A percentile compares a stretch with the other conserved stretches of the same genome.
These are phyloP conservation scores for Picea sitchensis DNA, from an alignment of 75 land plant species.

Conservation along the genomic window DNA sequence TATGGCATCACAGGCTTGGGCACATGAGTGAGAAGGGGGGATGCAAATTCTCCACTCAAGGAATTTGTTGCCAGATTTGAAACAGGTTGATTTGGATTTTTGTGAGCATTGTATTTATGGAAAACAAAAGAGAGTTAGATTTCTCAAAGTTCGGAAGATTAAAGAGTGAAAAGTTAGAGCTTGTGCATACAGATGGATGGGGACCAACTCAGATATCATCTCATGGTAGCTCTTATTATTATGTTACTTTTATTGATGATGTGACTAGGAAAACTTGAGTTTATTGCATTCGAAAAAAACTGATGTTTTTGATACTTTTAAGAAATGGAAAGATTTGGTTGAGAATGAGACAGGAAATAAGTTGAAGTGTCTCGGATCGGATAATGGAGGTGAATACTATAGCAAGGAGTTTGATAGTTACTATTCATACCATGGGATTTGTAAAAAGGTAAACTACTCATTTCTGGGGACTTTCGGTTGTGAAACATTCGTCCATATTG, in stretches of 20 bases:
- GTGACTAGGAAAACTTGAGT: slow-evolving; percentile 9
- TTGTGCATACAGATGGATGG: not conserved
- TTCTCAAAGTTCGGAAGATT: not conserved
- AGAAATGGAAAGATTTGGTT: slow-evolving; percentile 10
- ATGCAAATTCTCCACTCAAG: not conserved
- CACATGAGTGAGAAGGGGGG: not conserved
- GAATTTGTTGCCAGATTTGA: not conserved
- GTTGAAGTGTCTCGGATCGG: not conserved
- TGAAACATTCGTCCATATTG: not conserved
- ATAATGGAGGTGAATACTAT: slow-evolving; percentile 16
- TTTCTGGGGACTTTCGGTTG: slow-evolving; percentile 17
- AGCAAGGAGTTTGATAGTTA: not conserved
- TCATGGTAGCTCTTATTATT: not conserved
- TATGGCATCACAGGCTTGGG: slow-evolving; percentile 9
- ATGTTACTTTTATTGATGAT: slow-evolving; percentile 19
- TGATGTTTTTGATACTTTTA: slow-evolving; percentile 5
- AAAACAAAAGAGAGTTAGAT: slow-evolving; percentile 15
- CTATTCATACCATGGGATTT: slow-evolving; percentile 11
- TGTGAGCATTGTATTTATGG: slow-evolving; percentile 9
- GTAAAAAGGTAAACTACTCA: slow-evolving; percentile 7
- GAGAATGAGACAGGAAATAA: not conserved
- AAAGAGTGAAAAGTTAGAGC: not conserved
- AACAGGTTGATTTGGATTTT: not conserved
- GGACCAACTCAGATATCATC: slow-evolving; percentile 8
- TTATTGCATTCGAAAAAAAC: not conserved